Conservation (phyloP, 208 protist species). For the Trichomonas vaginalis region DNA sequence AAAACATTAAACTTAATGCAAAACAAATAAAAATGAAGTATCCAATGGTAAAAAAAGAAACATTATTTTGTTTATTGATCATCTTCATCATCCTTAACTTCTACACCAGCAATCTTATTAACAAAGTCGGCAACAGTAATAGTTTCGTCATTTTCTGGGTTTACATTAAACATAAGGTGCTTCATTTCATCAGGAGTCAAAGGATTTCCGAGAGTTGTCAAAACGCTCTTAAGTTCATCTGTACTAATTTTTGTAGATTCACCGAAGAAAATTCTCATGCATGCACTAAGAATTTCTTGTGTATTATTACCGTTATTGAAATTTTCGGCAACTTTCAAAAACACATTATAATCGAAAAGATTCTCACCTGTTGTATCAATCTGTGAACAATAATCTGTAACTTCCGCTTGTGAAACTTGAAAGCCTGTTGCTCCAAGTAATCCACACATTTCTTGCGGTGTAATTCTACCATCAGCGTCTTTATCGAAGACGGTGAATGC, state of each 20-base stretch:
- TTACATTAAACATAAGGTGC: neutral
- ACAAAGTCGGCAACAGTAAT: neutral
- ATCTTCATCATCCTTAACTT: neutral
- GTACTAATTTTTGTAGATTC: neutral
- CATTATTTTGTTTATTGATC: too few relatives aligned
- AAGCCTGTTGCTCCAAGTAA: constrained; percentile 51
- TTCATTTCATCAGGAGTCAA: neutral
- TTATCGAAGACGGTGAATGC: constrained; percentile 55
- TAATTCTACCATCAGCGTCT: constrained; percentile 52
- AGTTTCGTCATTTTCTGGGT: neutral
- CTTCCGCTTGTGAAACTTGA: constrained; percentile 46
- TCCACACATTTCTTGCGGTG: constrained; percentile 46
- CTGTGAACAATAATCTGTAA: constrained; percentile 22
- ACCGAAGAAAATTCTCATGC: neutral
- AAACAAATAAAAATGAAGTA: too few relatives aligned
- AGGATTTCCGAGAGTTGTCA: neutral
- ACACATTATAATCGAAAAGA: neutral
- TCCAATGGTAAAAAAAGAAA: too few relatives aligned
- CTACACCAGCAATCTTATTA: neutral
- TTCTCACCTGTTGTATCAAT: neutral
- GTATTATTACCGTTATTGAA: neutral
- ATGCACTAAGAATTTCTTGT: neutral
- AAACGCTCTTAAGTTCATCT: neutral
- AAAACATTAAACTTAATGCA: too few relatives aligned
- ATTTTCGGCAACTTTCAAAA: neutral